Base-by-base conservation (phyloP, 1,284 basidiomycete genomes). In the Salmacisia buchloeana region DNA sequence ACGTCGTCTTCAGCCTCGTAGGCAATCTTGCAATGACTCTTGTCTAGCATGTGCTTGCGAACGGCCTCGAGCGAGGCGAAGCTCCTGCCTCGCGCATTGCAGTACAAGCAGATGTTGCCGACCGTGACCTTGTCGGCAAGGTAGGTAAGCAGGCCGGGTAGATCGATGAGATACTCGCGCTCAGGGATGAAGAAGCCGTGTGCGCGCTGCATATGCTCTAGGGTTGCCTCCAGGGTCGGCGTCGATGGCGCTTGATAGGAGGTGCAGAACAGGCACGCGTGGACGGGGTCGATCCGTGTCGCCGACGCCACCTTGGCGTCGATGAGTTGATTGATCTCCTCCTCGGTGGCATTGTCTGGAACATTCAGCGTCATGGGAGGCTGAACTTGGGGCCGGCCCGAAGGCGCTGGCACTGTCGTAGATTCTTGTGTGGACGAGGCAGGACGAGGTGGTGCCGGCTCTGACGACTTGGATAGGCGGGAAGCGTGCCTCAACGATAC, bases 171-270 rank as follows among this genome's bases (percentile, higher is more conserved):
- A 80, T 91, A 94, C 49, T 97, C 91, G 41, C 87, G 87, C 70
- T 98, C 94, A 49, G 96, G 96, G 65, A 99, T 85, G 84, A 96
- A 97, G 85, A 98, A 98, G 29, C 92, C 92, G 81, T 98, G 96
- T 0, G 81, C 81, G 46, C 81, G 80, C 35, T 88, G 86, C 96
- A 99, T 98, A 83, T 98, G 96, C 0, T 84, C 82, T 23, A 96
- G 83, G 71, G 89, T 92, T 6, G 84, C 84, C 5, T 87, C 83
- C 35, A 93, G 81, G 1, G 86, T 83, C 27, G 91, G 80, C 1
- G 86, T 83, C 0, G 83, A 38, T 34, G 69, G 66, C 10, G 85
- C 84, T 13, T 82, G 72, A 33, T 64, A 13, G 45, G 82, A 73
- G 13, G 85, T 67, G 82, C 96, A 99, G 84, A 98, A 99, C 59